Conservation (phyloP, 345 rosid species). For the Camelina laxa region DNA sequence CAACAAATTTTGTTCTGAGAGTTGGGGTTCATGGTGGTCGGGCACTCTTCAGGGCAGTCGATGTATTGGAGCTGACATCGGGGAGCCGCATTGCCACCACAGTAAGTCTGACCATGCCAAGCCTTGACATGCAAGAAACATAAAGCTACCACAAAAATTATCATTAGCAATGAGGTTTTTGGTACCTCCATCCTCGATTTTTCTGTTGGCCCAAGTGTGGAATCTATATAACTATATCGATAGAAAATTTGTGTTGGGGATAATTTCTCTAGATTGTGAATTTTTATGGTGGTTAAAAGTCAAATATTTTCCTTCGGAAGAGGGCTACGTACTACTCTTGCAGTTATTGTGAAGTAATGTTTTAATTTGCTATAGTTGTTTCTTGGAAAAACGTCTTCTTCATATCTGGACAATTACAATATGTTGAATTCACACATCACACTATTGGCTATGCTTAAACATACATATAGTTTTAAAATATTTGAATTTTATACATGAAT, state of each 20-base stretch:
- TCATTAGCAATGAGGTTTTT: neutral
- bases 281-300: constrained; percentile 8
- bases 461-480: too few species aligned
- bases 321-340: neutral
- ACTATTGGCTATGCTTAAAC: too few species aligned
- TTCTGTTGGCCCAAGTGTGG: neutral
- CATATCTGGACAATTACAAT: too few species aligned
- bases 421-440: too few species aligned
- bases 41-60: constrained; percentile 45
- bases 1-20: constrained; percentile 37
- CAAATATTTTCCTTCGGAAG: constrained; percentile 11
- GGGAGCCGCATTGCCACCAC: constrained; percentile 18
- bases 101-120: constrained; percentile 29
- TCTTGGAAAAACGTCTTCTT: too few species aligned
- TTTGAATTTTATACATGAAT: too few species aligned
- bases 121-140: constrained; percentile 28
- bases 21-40: neutral
- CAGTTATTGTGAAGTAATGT: constrained; percentile 4
- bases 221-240: neutral
- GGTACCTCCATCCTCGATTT: constrained; percentile 6
- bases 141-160: neutral
- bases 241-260: constrained; percentile 11
- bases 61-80: constrained; percentile 33
- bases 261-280: neutral
- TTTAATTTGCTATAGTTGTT: neutral